Conservation (phyloP, 2,329 filamentous ascomycete genomes). For the Byssoonygena ceratinophila region DNA sequence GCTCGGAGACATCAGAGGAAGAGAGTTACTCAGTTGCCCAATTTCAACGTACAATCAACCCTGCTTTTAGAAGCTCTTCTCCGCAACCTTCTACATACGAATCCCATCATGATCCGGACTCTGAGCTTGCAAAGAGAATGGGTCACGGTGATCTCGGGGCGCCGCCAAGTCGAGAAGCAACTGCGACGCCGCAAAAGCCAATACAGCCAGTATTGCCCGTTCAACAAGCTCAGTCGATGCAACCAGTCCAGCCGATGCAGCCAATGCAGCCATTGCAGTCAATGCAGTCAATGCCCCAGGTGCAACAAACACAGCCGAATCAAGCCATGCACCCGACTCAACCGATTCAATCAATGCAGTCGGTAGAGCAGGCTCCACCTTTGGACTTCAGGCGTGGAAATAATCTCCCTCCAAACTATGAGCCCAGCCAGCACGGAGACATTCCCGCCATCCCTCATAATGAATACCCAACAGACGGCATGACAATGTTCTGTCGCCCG, state of each 20-base stretch:
- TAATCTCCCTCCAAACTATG: slow-evolving; percentile 38
- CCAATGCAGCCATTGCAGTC: slow-evolving; percentile 2
- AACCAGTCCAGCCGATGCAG: slow-evolving; percentile 4
- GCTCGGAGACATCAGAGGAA: slow-evolving; percentile 78
- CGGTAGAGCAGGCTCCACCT: background rate
- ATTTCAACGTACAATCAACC: slow-evolving; percentile 90
- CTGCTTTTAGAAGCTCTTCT: slow-evolving; percentile 88
- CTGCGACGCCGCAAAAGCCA: slow-evolving; percentile 44
- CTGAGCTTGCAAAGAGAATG: slow-evolving; percentile 59
- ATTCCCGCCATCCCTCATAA: slow-evolving; percentile 72
- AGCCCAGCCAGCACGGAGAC: slow-evolving; percentile 52
- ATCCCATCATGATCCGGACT: slow-evolving; percentile 80
- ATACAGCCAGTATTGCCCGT: slow-evolving; percentile 15
- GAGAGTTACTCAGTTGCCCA: slow-evolving; percentile 90
- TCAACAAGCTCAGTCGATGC: slow-evolving; percentile 3
- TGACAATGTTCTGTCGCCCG: slow-evolving; percentile 91
- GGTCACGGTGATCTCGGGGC: slow-evolving; percentile 45
- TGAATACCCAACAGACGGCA: slow-evolving; percentile 85
- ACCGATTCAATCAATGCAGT: background rate
- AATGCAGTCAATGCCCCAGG: slow-evolving; percentile 3
- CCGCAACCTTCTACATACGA: slow-evolving; percentile 88
- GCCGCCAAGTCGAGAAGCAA: slow-evolving; percentile 43
- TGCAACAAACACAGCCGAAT: background rate
- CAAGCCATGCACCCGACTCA: slow-evolving; percentile 4
- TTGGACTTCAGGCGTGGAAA: slow-evolving; percentile 26